A percentile compares a stretch with the other conserved stretches of the same genome.
Conservation (phyloP, 352 stramenopile species). For the Globisporangium cederbergense region DNA sequence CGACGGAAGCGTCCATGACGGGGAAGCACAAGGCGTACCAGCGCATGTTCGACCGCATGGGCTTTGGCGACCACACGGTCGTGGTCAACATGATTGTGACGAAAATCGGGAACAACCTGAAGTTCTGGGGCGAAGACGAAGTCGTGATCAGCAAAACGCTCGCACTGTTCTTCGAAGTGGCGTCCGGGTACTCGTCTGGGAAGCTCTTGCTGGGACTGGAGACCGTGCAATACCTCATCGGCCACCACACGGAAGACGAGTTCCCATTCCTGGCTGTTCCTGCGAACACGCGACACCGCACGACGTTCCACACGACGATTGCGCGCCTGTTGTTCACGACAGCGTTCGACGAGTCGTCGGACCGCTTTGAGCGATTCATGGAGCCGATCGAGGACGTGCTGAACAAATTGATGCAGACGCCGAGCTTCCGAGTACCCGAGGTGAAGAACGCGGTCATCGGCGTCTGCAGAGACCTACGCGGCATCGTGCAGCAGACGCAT, state of each 20-base stretch:
- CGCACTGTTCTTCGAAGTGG: conserved; percentile 96
- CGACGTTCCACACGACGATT: conserved; percentile 97
- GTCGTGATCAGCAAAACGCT: conserved; percentile 96
- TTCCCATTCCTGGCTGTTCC: conserved; percentile 96
- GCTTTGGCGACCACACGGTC: conserved; percentile 95
- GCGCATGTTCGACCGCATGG: conserved; percentile 97
- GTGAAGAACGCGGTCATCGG: conserved; percentile 92
- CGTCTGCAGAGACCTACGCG: conserved; percentile 95
- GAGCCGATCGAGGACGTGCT: conserved; percentile 88
- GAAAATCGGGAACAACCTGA: conserved; percentile 99
- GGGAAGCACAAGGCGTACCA: conserved; percentile 95
- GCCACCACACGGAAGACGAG: conserved; percentile 95
- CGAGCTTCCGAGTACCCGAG: conserved; percentile 67
- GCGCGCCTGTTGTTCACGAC: conserved; percentile 95
- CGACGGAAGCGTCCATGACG: conserved; percentile 63
- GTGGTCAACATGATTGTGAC: conserved; percentile 99
- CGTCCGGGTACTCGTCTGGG: conserved; percentile 94
- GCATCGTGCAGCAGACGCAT: conserved; percentile 95
- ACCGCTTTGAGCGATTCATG: conserved; percentile 97
- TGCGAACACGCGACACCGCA: conserved; percentile 93
- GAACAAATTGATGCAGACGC: conserved; percentile 76
- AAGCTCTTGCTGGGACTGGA: conserved; percentile 97
- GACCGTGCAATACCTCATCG: conserved; percentile 96
- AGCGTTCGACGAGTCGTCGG: conserved; percentile 89
- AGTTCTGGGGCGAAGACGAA: conserved; percentile 96